phyloP scores from a whole-genome alignment of 1,139 yeast species.

The Insectozyma bohioensis region DNA sequence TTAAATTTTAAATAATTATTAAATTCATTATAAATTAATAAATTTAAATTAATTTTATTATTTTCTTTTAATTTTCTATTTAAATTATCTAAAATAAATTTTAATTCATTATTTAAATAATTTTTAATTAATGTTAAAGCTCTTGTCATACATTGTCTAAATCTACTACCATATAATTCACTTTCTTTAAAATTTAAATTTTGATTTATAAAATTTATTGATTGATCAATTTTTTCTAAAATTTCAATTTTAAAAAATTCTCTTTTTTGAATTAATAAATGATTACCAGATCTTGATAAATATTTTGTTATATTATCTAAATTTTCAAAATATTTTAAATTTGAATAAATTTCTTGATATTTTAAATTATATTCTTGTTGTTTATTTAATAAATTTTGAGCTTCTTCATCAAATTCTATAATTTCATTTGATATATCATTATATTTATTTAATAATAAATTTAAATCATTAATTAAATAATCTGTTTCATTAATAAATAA shows the following conservation, averaged over 20 bases:
- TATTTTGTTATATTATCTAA: conserved; percentile 68
- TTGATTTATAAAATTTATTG: conserved; percentile 32
- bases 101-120: conserved; percentile 57
- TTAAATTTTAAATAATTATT: conserved; percentile 28
- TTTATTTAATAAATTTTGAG: conserved; percentile 53
- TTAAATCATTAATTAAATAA: conserved; percentile 40
- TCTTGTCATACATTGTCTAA: conserved; percentile 83
- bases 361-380: conserved; percentile 46
- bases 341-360: conserved; percentile 48
- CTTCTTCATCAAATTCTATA: conserved; percentile 58
- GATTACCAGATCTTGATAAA: conserved; percentile 70
- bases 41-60: conserved; percentile 22
- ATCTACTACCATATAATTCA: conserved; percentile 68
- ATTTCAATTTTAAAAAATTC: conserved; percentile 30
- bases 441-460: conserved; percentile 48
- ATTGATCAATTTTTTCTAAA: conserved; percentile 59
- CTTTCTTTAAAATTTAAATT: conserved; percentile 63
- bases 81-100: conserved; percentile 27
- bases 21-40: conserved; percentile 56
- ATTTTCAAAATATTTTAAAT: conserved; percentile 64
- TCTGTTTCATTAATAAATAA: conserved; percentile 42
- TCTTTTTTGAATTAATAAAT: conserved; percentile 42
- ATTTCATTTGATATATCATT: conserved; percentile 61
- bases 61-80: conserved; percentile 39
- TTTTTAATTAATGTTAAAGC: conserved; percentile 75